Percentiles rank a stretch among this genome's conserved stretches.
These are phyloP conservation scores for Fusarium sp. DNA, from an alignment of 2,329 filamentous ascomycete species.

Conservation along the genomic window DNA sequence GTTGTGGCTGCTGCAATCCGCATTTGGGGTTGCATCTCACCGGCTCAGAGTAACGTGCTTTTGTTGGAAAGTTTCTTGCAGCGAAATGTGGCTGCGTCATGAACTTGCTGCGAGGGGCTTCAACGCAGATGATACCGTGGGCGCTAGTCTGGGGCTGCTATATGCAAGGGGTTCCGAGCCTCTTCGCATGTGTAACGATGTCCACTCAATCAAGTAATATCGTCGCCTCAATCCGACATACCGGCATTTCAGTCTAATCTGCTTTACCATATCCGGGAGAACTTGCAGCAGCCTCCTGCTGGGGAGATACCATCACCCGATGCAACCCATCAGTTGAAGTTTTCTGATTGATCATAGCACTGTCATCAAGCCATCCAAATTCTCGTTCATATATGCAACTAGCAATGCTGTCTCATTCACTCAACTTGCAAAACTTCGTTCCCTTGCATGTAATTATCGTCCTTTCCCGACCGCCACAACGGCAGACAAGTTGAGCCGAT, in stretches of 20 bases:
- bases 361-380: background rate
- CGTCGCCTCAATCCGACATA: constrained; percentile 11
- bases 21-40: constrained; percentile 32
- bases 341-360: constrained; percentile 18
- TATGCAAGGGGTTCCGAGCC: constrained; percentile 40
- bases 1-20: constrained; percentile 16
- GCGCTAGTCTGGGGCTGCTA: constrained; percentile 11
- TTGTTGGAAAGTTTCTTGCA: constrained; percentile 25
- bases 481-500: background rate
- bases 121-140: constrained; percentile 14
- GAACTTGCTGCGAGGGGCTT: constrained; percentile 31
- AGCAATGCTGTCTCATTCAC: background rate
- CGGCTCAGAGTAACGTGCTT: constrained; percentile 29
- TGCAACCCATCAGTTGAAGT: constrained; percentile 1
- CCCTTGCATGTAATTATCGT: constrained; percentile 36
- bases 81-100: constrained; percentile 32
- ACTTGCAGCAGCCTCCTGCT: constrained; percentile 22
- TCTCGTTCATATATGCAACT: constrained; percentile 1
- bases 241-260: constrained; percentile 1
- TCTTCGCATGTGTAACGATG: constrained; percentile 25
- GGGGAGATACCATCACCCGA: constrained; percentile 11
- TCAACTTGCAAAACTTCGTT: background rate
- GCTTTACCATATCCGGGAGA: constrained; percentile 29
- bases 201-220: background rate
- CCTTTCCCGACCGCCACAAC: constrained; percentile 14